These are phyloP conservation scores for Lactifluus echinatus DNA, from an alignment of 768 basidiomycete genomes.

Conservation along the genomic window DNA sequence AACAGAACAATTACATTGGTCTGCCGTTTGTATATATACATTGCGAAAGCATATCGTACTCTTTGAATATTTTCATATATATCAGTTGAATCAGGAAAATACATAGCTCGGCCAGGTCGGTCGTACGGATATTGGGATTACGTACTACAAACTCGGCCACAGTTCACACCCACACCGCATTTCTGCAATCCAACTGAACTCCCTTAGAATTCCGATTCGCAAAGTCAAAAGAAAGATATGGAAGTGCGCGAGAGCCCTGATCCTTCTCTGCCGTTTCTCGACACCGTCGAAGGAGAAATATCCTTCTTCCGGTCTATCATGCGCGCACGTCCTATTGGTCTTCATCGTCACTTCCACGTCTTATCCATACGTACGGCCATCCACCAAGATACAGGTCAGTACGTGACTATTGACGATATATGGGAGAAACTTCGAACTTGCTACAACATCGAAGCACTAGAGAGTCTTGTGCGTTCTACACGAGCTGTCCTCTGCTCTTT, in stretches of 20 bases:
- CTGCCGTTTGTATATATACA: no score
- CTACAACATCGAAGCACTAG: slow-evolving; percentile 70
- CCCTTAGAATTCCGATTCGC: no score
- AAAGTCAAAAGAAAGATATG: neutral
- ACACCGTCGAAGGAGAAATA: slow-evolving; percentile 74
- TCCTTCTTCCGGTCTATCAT: slow-evolving; percentile 78
- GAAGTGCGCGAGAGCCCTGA: slow-evolving; percentile 12
- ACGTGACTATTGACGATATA: slow-evolving; percentile 52
- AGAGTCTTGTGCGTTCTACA: slow-evolving; percentile 47
- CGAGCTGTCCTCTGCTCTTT: no score
- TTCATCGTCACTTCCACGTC: slow-evolving; percentile 76
- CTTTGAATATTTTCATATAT: no score
- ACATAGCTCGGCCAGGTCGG: no score
- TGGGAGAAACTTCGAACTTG: slow-evolving; percentile 67
- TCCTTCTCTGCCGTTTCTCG: slow-evolving; percentile 30
- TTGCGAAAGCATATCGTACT: no score
- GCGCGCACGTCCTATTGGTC: slow-evolving; percentile 74
- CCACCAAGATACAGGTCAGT: slow-evolving; percentile 55
- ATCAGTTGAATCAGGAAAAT: no score
- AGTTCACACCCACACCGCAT: no score
- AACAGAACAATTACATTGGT: no score
- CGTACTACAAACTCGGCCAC: no score
- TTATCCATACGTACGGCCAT: slow-evolving; percentile 67
- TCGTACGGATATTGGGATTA: no score
- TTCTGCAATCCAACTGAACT: no score